Evolutionary conservation across 306 rosid genomes (phyloP).

Genomic region (Vigna trinervia): DNA sequence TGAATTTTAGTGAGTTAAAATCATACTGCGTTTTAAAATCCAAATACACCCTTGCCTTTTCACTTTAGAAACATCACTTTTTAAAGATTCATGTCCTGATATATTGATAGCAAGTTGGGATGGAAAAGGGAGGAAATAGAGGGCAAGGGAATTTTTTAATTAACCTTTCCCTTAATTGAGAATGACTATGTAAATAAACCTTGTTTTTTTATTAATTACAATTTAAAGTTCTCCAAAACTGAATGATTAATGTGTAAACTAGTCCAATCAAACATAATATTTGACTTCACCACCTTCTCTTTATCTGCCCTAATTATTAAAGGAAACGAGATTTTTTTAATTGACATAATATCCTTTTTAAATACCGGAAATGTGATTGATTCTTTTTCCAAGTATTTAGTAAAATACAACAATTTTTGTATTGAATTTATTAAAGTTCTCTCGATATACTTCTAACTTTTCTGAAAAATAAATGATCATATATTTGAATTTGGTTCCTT

Average conservation of each 20-base stretch:
- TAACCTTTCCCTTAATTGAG: conserved; percentile 38
- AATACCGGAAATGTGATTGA: neutral
- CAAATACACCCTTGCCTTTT: conserved; percentile 12
- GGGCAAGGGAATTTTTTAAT: conserved; percentile 32
- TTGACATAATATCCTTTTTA: neutral
- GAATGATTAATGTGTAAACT: neutral
- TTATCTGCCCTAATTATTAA: neutral
- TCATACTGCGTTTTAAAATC: neutral
- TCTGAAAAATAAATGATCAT: neutral
- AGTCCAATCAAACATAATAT: neutral
- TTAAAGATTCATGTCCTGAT: neutral
- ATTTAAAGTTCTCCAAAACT: conserved; percentile 25
- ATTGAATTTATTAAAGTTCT: neutral
- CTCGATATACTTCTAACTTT: neutral
- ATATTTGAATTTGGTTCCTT: neutral
- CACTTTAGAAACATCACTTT: conserved; percentile 24
- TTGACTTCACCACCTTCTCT: neutral
- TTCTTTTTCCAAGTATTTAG: neutral
- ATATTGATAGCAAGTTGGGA: neutral
- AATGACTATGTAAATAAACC: conserved; percentile 16
- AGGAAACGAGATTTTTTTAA: neutral
- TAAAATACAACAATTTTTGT: conserved; percentile 19
- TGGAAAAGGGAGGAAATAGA: conserved; percentile 32
- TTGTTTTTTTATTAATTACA: neutral
- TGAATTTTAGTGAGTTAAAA: neutral